A percentile compares a stretch with the other conserved stretches of the same genome.
phyloP scores from a whole-genome alignment of 2,329 filamentous ascomycete species.

The Beauveria sp. region DNA sequence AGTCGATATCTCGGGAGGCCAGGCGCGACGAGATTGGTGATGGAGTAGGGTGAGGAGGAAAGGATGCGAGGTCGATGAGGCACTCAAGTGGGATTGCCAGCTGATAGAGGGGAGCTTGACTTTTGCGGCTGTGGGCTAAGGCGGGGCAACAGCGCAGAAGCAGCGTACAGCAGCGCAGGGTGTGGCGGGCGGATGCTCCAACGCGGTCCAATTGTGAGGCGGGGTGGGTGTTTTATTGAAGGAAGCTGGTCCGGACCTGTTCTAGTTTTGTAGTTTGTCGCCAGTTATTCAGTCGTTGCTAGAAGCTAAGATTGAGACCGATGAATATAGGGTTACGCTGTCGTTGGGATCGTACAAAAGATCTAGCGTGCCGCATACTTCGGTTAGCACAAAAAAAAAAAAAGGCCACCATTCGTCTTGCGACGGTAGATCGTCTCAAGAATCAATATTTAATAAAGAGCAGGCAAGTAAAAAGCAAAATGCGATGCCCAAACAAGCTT shows the following conservation, averaged over 20 bases:
- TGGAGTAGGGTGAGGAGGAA: conserved; percentile 1
- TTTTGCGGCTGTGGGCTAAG: conserved; percentile 9
- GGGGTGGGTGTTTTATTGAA: background rate
- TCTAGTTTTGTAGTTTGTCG: background rate
- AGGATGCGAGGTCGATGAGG: conserved; percentile 5
- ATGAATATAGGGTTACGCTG: background rate
- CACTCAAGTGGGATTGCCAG: background rate
- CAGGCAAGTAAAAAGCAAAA: background rate
- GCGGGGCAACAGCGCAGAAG: conserved; percentile 1
- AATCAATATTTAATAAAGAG: background rate
- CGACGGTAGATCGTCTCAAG: background rate
- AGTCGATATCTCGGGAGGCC: background rate
- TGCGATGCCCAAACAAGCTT: background rate
- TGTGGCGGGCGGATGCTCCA: conserved; percentile 3
- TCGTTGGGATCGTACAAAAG: background rate
- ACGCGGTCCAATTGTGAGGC: background rate
- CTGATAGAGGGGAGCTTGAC: conserved; percentile 9
- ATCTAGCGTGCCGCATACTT: background rate
- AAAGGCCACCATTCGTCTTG: background rate
- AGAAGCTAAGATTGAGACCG: background rate
- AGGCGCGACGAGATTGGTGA: background rate
- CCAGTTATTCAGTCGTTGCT: background rate
- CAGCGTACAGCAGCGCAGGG: background rate
- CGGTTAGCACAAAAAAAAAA: background rate
- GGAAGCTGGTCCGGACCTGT: background rate